Base-by-base conservation (phyloP, 106 monocot genomes). In the Apostasia ramifera region DNA sequence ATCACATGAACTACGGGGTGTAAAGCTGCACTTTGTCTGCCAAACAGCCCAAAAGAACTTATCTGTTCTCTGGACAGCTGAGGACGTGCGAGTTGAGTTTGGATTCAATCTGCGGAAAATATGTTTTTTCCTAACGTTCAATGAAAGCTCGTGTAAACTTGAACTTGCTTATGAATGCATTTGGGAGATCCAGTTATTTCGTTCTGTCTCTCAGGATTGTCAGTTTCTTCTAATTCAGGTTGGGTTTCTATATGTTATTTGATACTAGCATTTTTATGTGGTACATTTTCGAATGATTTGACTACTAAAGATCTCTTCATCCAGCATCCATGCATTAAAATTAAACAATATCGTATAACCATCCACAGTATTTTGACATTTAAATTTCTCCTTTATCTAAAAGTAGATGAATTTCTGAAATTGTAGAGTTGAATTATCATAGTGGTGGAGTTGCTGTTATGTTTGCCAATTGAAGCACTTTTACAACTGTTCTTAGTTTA, bases 161-260 rank as follows among this genome's bases (percentile, higher is more conserved):
- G 85, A 94, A 55, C 80, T 85, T 80, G 75, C 85, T 66, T 82
- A 85, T 67, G 88, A 91, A 47, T 85, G 91, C 82, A 88, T 94
- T 53, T 88, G 94, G 94, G 94, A 94, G 65, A 94, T 94, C 59
- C 81, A 85, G 69, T 73, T 80, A 54, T 76, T 57, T 38, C 63
- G 70, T 42, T 83, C 77, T 40, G 7, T 10, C 14, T 1, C 47
- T 75, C 76, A 77, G 8, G 2, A 9, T 26, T 67, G 57, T 5
- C 62, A 83, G 53, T 88, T 83, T 75, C 91, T 94, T 41, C 71
- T 83, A 56, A 68, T 94, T 66, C 79, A 79, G 90, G 90, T 90
- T 55, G 44, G 62, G 37, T 44, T 44, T 62, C 12, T 13, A 41
- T 60, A 60, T 42, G 9, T 42, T 41, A 7, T 42, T 8, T 4